Evolutionary conservation across 2,329 filamentous ascomycete genomes (phyloP), one percentile per base, ranked within the genome.

Genomic region (Epichloe sibirici): DNA sequence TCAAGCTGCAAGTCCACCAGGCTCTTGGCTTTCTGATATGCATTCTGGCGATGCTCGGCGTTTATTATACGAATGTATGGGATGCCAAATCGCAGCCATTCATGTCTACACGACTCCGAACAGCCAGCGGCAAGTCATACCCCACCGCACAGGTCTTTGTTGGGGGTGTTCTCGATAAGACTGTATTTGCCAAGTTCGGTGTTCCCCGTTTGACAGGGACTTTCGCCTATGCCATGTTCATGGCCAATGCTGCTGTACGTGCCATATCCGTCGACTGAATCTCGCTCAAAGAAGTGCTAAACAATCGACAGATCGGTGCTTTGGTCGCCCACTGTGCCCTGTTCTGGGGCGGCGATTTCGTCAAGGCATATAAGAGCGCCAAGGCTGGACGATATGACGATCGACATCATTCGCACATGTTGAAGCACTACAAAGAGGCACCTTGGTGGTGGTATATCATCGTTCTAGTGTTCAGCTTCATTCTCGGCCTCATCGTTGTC

Each of bases 321-420:
- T 60, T 81, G 25, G 65, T 80, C 31, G 61, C 69, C 3, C 78
- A 81, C 55, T 74, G 71, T 55, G 53, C 74, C 48, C 60, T 80
- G 5, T 81, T 82, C 59, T 81, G 75, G 75, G 74, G 77, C 3
- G 68, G 68, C 4, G 78, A 81, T 53, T 68, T 79, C n/a, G 46
- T 66, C 3, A 59, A 59, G 6, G 66, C 78, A 0, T 79, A 69
- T 61, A 74, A 63, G 3, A 51, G 44, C 17, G 38, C 52, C 12
- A 51, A 21, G 8, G 38, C 52, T 5, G 71, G 73, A 4, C 63
- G 57, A 11, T 74, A 67, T 25, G 70, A 71, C 15, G 78, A 81
- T 52, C 70, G 66, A 0, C 78, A 81, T 57, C 76, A 81, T 56
- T 62, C 53, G 0, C 67, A 78, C 57, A 79, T 80, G 76, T 62